phyloP scores from a whole-genome alignment of 176 grass and related monocot genomes.

The Avena eriantha region DNA sequence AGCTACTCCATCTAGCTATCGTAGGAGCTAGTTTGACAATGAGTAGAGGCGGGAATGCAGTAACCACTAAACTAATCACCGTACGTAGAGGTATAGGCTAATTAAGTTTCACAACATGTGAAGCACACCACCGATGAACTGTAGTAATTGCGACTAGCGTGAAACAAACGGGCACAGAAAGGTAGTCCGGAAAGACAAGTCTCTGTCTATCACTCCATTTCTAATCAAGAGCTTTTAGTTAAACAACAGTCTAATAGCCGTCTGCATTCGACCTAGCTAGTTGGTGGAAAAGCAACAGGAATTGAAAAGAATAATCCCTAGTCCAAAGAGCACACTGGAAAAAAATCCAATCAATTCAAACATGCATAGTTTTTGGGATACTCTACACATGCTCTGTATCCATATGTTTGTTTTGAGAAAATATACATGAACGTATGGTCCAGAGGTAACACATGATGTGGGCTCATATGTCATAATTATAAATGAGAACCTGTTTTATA shows the following conservation, averaged over 20 bases:
- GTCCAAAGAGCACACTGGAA: not conserved
- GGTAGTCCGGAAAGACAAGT: not conserved
- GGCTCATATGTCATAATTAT: no score
- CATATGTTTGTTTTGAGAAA: no score
- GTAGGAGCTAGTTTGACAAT: conserved; percentile 29
- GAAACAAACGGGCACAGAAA: not conserved
- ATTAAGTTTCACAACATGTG: conserved; percentile 38
- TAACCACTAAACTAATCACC: conserved; percentile 23
- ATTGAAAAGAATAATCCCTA: not conserved
- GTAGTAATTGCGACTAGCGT: conserved; percentile 44
- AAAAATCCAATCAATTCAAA: not conserved
- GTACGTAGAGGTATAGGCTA: not conserved
- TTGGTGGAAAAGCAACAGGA: not conserved
- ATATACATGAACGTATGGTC: no score
- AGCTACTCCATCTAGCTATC: not conserved
- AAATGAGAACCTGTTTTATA: no score
- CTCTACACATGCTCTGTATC: not conserved
- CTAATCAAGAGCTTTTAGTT: not conserved
- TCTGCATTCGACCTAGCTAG: not conserved
- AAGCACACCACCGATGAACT: conserved; percentile 26
- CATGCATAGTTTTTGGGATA: not conserved
- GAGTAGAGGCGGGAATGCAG: not conserved
- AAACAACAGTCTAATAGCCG: not conserved
- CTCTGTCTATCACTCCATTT: not conserved
- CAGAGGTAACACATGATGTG: no score